Percentiles rank a stretch among this genome's conserved stretches.
Conservation (phyloP, 768 basidiomycete genomes). For the Termitomyces titanicus region DNA sequence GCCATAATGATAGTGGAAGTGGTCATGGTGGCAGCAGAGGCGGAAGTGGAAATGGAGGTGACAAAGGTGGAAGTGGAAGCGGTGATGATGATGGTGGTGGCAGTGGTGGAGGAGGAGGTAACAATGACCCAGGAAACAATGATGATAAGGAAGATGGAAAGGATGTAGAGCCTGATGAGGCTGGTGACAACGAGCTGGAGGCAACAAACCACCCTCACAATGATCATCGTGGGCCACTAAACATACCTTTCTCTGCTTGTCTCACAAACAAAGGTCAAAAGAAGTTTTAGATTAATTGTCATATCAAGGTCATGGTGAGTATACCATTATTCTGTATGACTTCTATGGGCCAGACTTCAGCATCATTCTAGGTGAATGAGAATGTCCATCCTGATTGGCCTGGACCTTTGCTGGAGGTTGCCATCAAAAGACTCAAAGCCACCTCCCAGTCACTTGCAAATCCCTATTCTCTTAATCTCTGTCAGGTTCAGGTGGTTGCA, state of each 20-base stretch:
- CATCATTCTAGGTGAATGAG: neutral
- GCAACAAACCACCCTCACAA: neutral
- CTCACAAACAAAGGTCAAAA: neutral
- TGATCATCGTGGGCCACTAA: neutral
- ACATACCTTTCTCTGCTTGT: neutral
- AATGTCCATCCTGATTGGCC: neutral
- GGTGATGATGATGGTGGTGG: neutral
- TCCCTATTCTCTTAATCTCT: neutral
- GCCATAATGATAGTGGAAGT: neutral
- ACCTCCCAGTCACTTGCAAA: neutral
- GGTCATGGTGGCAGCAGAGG: neutral
- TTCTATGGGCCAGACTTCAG: neutral
- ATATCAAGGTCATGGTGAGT: neutral
- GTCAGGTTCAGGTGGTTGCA: neutral
- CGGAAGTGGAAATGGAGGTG: neutral
- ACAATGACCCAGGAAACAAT: too few species aligned
- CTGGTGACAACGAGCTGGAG: neutral
- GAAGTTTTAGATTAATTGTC: neutral
- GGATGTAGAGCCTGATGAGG: neutral
- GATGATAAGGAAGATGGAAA: too few species aligned
- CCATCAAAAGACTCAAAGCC: neutral
- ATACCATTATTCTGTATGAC: neutral
- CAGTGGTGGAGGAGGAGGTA: too few species aligned
- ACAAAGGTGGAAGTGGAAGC: neutral
- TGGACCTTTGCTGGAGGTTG: neutral